These are phyloP conservation scores for Ocimum tenuiflorum DNA, from an alignment of 257 asterid genomes.

Conservation along the genomic window DNA sequence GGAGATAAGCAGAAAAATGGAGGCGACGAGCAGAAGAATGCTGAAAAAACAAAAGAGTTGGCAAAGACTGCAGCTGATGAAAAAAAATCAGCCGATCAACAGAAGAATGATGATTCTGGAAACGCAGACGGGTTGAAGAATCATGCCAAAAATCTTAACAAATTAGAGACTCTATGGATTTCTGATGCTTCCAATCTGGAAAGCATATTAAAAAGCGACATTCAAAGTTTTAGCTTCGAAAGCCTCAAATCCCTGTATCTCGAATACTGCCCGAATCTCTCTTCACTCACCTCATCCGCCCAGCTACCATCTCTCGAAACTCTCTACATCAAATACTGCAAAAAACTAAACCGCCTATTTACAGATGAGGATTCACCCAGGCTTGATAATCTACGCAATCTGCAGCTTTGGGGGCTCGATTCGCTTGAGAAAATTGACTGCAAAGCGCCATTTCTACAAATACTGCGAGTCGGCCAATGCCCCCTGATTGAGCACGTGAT, in stretches of 20 bases:
- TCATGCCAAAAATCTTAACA: not conserved
- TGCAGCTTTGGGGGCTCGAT: slow-evolving; percentile 35
- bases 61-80: not conserved
- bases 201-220: slow-evolving; percentile 3
- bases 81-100: not conserved
- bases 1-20: not conserved
- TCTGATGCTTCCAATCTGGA: slow-evolving; percentile 16
- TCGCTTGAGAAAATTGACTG: slow-evolving; percentile 5
- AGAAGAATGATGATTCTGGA: not conserved
- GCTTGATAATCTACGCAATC: slow-evolving; percentile 11
- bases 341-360: slow-evolving; percentile 14
- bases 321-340: slow-evolving; percentile 33
- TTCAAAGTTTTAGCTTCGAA: slow-evolving; percentile 8
- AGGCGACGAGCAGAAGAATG: not conserved
- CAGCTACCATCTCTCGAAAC: slow-evolving; percentile 23
- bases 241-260: slow-evolving; percentile 28
- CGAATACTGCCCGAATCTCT: slow-evolving; percentile 34
- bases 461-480: slow-evolving; percentile 35
- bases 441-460: slow-evolving; percentile 1
- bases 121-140: not conserved
- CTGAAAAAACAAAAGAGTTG: not conserved
- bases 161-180: slow-evolving; percentile 24
- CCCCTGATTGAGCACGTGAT: slow-evolving; percentile 19
- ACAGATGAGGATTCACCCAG: slow-evolving; percentile 12
- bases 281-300: slow-evolving; percentile 11